phyloP scores from a whole-genome alignment of 2,329 filamentous ascomycete species.

The Graphilbum ipis-grandicollis region DNA sequence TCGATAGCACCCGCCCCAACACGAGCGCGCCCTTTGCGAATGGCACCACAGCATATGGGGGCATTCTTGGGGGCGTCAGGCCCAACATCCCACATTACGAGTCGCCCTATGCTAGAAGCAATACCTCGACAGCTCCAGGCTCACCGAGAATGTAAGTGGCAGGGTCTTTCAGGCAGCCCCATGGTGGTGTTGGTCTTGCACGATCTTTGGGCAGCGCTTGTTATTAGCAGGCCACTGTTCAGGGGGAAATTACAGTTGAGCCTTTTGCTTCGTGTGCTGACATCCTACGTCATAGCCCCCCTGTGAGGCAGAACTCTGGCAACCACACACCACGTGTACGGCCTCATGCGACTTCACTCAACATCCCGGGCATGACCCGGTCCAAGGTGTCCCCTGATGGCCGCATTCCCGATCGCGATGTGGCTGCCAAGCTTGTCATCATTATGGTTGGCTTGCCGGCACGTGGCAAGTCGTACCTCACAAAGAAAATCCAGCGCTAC shows the following conservation, averaged over 20 bases:
- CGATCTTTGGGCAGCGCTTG: too few relatives aligned
- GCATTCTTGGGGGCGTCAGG: constrained; percentile 16
- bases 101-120: constrained; percentile 37
- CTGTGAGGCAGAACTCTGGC: constrained; percentile 56
- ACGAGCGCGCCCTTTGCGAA: constrained; percentile 19
- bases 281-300: constrained; percentile 30
- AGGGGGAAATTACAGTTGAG: too few relatives aligned
- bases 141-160: constrained; percentile 42
- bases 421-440: constrained; percentile 91
- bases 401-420: constrained; percentile 80
- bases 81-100: constrained; percentile 22
- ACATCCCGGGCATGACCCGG: constrained; percentile 90
- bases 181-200: too few relatives aligned
- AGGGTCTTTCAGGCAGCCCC: too few relatives aligned
- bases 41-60: constrained; percentile 9
- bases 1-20: constrained; percentile 7
- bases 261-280: constrained; percentile 1
- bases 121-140: constrained; percentile 38
- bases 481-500: constrained; percentile 92
- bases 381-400: constrained; percentile 93
- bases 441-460: constrained; percentile 96
- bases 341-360: constrained; percentile 80
- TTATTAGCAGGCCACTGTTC: too few relatives aligned
- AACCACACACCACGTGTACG: constrained; percentile 60
- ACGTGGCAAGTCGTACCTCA: constrained; percentile 95